These are phyloP conservation scores for Porphyrellus cyaneotinctus DNA, from an alignment of 768 basidiomycete genomes.

Conservation along the genomic window DNA sequence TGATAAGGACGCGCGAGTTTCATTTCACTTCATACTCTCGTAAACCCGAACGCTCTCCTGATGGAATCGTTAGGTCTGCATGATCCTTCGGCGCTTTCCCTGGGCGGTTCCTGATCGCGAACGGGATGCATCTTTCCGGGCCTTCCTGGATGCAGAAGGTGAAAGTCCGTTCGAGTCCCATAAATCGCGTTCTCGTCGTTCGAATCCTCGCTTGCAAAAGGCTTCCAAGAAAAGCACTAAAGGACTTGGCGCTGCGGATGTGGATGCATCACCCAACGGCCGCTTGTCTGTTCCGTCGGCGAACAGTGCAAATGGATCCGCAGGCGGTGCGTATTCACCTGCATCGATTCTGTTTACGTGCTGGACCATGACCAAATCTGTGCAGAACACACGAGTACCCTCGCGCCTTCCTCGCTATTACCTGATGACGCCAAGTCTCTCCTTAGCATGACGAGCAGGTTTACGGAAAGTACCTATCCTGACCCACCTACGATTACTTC, in stretches of 20 bases:
- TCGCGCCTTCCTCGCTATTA: conserved; percentile 16
- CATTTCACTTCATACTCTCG: conserved; percentile 4
- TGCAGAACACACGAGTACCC: conserved; percentile 15
- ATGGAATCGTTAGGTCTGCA: conserved; percentile 49
- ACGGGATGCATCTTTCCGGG: conserved; percentile 85
- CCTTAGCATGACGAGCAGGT: conserved; percentile 26
- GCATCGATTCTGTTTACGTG: neutral
- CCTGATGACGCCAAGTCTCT: conserved; percentile 28
- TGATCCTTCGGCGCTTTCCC: conserved; percentile 95
- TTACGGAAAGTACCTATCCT: conserved; percentile 27
- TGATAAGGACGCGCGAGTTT: conserved; percentile 3
- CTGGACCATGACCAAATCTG: conserved; percentile 9
- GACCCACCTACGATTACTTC: conserved; percentile 21
- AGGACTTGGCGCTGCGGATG: neutral
- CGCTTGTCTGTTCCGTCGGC: conserved; percentile 4
- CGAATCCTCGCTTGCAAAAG: conserved; percentile 5
- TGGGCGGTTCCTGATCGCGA: conserved; percentile 98
- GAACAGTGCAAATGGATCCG: conserved; percentile 3
- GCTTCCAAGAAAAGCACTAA: conserved; percentile 5
- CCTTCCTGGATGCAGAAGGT: conserved; percentile 91
- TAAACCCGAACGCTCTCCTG: conserved; percentile 12
- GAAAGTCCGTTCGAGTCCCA: conserved; percentile 50
- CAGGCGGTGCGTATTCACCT: conserved; percentile 23
- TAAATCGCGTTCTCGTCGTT: conserved; percentile 15
- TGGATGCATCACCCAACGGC: neutral